Percentiles rank a stretch among this genome's conserved stretches.
These are phyloP conservation scores for Termitomyces sp. DNA, from an alignment of 768 basidiomycete species.

Conservation along the genomic window DNA sequence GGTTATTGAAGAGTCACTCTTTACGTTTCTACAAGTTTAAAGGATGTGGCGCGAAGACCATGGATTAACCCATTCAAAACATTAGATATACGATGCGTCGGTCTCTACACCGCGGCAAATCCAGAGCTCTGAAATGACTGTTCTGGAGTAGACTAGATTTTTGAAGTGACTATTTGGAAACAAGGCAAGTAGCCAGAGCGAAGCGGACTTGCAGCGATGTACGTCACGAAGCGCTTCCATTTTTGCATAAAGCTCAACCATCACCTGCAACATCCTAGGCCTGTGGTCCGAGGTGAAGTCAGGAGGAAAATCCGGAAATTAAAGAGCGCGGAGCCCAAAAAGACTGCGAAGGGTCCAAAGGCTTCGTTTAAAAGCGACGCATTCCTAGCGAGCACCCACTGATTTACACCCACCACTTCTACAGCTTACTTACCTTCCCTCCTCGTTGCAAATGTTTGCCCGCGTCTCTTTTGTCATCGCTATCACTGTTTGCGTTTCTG, in stretches of 20 bases:
- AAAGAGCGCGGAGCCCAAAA: not conserved
- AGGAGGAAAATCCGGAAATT: not conserved
- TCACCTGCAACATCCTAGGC: not conserved
- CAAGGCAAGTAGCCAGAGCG: not conserved
- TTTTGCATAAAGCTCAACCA: not conserved
- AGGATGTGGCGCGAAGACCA: not conserved
- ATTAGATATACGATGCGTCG: not conserved
- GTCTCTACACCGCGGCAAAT: not conserved
- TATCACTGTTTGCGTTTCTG: constrained; percentile 8
- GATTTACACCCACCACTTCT: not conserved
- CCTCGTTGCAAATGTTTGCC: constrained; percentile 7
- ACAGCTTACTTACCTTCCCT: not conserved
- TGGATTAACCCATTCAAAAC: not conserved
- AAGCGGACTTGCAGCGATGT: not conserved
- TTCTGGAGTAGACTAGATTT: not conserved
- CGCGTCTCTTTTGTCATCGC: constrained; percentile 8
- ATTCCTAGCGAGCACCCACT: not conserved
- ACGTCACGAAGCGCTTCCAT: not conserved
- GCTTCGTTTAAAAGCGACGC: not conserved
- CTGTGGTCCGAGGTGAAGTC: not conserved
- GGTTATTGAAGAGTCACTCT: not conserved
- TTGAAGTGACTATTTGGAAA: not conserved
- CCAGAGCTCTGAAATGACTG: not conserved
- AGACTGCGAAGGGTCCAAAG: not conserved
- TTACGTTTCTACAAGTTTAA: not conserved